Evolutionary conservation across 495 filamentous ascomycete genomes (phyloP).

Genomic region (Bombardia bombarda): DNA sequence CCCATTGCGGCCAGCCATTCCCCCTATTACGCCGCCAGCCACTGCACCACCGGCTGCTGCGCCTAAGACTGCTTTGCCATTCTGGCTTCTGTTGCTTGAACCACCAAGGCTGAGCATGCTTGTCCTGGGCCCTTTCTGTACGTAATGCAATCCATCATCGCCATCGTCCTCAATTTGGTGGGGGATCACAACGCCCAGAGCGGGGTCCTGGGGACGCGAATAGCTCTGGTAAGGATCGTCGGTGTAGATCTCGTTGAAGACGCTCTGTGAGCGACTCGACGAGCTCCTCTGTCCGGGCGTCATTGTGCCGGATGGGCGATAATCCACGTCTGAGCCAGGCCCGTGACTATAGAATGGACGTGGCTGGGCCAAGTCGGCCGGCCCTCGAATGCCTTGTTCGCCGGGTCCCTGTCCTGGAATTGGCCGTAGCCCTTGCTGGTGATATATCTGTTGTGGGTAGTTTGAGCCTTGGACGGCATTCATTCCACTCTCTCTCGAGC

Average conservation of each 20-base stretch:
- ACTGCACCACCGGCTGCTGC: slow-evolving; percentile 39
- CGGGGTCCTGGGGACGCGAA: slow-evolving; percentile 49
- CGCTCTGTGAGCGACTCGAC: slow-evolving; percentile 19
- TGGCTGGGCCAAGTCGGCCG: background rate
- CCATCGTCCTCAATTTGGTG: slow-evolving; percentile 77
- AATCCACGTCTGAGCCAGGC: slow-evolving; percentile 5
- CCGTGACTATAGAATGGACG: background rate
- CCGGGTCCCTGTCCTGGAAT: slow-evolving; percentile 24
- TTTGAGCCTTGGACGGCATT: slow-evolving; percentile 52
- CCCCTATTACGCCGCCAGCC: slow-evolving; percentile 48
- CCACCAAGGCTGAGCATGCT: slow-evolving; percentile 48
- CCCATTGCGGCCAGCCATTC: slow-evolving; percentile 31
- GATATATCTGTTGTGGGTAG: slow-evolving; percentile 31
- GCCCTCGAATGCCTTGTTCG: slow-evolving; percentile 5
- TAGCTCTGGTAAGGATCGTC: slow-evolving; percentile 46
- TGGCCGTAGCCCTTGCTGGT: slow-evolving; percentile 20
- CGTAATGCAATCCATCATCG: slow-evolving; percentile 64
- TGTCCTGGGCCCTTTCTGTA: slow-evolving; percentile 29
- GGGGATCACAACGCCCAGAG: slow-evolving; percentile 58
- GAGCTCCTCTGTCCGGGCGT: slow-evolving; percentile 20
- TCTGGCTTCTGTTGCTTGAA: slow-evolving; percentile 25
- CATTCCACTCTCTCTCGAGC: slow-evolving; percentile 64
- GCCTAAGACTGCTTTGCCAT: slow-evolving; percentile 19
- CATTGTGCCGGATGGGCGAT: slow-evolving; percentile 14
- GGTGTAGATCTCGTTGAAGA: slow-evolving; percentile 21